Evolutionary conservation across 139 green algal genomes (phyloP), one percentile per base, ranked within the genome.

Genomic region (Volvox reticuliferus): DNA sequence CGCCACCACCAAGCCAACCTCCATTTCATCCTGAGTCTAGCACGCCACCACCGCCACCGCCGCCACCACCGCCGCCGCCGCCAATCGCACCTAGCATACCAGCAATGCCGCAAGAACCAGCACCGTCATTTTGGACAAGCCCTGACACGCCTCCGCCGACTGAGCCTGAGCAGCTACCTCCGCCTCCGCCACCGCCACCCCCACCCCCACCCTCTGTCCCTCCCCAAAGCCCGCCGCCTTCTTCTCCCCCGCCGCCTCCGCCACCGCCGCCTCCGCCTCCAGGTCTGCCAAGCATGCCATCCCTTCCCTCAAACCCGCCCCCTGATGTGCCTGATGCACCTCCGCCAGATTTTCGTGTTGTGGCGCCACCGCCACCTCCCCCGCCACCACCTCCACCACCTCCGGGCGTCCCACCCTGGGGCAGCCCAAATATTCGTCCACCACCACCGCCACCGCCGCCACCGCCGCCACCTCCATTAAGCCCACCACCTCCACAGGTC

Each of bases 341-440:
- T 55, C 62, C 61, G 30, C 61, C 75, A 16, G 55, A 71, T 5
- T 35, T 75, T 21, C 50, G 9, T 12, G 80, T 30, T 28, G 16
- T 24, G 28, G 22, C 55, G 26, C 80, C 80, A 2, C 80, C 80
- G 28, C 80, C 80, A 19, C 80, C 80, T 9, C 80, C 80, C 5
- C 80, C 80, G 13, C 80, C 80, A 2, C 80, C 80, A 19, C 80
- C 80, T n/a, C 80, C 80, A 26, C 80, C 80, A 12, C 75, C 75
- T 9, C 80, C 80, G 33, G n/a, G 71, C 16, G 65, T 73, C 12
- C 65, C 44, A 55, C 44, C 44, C 5, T 55, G 44, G 44, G 44
- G 44, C 44, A 55, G 44, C 44, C 44, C 44, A 14, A 9, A 55
- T 9, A 55, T 55, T 55, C 44, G 44, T 55, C 44, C 44, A 55